Conservation (phyloP, 768 basidiomycete species). For the Agaricus subrufescens region DNA sequence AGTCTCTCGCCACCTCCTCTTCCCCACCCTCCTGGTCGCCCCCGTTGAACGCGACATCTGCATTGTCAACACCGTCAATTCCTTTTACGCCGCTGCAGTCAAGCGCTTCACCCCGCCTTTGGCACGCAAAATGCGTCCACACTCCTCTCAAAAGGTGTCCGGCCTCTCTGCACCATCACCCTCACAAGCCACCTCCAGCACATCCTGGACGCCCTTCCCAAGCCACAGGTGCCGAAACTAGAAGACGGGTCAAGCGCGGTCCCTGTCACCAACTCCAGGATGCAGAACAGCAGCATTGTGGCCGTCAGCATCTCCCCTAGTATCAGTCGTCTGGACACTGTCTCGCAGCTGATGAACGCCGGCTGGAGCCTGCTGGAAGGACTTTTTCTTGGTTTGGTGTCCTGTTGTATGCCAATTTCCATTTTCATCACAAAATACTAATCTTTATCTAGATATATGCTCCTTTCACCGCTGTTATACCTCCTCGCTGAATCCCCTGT, state of each 20-base stretch:
- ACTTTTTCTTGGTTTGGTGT: no score
- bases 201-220: conserved; percentile 67
- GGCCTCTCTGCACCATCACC: conserved; percentile 58
- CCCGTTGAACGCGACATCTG: conserved; percentile 86
- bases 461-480: no score
- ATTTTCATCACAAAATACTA: no score
- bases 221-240: conserved; percentile 44
- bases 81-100: conserved; percentile 82
- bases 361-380: conserved; percentile 25
- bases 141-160: conserved; percentile 59
- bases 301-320: conserved; percentile 73
- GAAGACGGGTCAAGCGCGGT: conserved; percentile 29
- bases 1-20: conserved; percentile 65
- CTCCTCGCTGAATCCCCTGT: conserved; percentile 53
- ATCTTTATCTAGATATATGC: no score
- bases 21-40: conserved; percentile 76
- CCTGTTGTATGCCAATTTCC: no score
- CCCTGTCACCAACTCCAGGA: conserved; percentile 28
- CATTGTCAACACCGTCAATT: conserved; percentile 82
- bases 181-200: conserved; percentile 79
- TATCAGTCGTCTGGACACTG: conserved; percentile 64
- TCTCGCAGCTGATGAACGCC: conserved; percentile 51
- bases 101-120: conserved; percentile 22
- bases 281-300: conserved; percentile 70
- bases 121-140: conserved; percentile 27